Conservation (phyloP, 2,329 filamentous ascomycete species). For the Stachybotrys chlorohalonatus region DNA sequence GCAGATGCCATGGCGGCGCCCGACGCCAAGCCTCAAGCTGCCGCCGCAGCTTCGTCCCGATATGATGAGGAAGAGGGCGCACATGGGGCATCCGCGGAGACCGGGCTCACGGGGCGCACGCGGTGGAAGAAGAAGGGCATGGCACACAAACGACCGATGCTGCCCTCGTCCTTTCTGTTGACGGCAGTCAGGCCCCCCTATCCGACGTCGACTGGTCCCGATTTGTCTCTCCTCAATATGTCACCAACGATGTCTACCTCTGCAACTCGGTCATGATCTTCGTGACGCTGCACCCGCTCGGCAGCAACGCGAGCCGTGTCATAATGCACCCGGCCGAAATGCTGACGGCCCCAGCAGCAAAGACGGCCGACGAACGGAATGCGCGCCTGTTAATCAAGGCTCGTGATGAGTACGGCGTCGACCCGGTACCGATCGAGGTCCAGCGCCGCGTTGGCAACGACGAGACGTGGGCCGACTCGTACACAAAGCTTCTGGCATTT, state of each 20-base stretch:
- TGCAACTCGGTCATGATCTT: constrained; percentile 39
- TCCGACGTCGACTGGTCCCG: constrained; percentile 26
- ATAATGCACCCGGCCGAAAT: constrained; percentile 31
- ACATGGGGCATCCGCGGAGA: too few species aligned
- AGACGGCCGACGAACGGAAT: constrained; percentile 12
- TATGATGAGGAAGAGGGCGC: too few species aligned
- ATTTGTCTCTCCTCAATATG: constrained; percentile 36
- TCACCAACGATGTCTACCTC: constrained; percentile 29
- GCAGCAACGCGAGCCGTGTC: constrained; percentile 29
- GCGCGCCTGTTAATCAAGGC: constrained; percentile 25
- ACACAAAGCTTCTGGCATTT: background rate
- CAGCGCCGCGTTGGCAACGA: constrained; percentile 21
- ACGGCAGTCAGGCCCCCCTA: too few species aligned
- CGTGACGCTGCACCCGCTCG: constrained; percentile 25
- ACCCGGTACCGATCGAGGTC: constrained; percentile 27
- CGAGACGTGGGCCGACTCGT: constrained; percentile 1
- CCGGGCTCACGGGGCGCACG: too few species aligned
- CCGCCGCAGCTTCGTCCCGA: too few species aligned
- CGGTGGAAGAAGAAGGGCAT: too few species aligned
- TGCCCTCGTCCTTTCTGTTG: too few species aligned
- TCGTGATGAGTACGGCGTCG: constrained; percentile 28
- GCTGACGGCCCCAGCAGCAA: constrained; percentile 17
- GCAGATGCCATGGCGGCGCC: too few species aligned
- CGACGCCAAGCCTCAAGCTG: too few species aligned
- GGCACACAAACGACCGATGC: too few species aligned